These are phyloP conservation scores for Cordyceps cicadae DNA, from an alignment of 2,329 filamentous ascomycete genomes.

Conservation along the genomic window DNA sequence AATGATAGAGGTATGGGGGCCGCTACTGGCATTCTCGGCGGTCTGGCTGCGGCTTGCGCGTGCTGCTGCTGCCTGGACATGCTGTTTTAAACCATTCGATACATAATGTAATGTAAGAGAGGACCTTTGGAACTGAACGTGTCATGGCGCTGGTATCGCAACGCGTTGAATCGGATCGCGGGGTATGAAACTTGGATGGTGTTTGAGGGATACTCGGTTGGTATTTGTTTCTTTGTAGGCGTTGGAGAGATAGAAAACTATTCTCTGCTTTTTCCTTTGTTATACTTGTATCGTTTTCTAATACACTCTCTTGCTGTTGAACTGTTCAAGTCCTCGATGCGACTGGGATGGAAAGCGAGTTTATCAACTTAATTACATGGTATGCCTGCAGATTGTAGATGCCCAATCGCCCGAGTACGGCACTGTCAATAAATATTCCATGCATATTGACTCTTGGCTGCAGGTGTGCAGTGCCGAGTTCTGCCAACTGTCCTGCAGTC, in stretches of 20 bases:
- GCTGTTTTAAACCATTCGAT: conserved; percentile 37
- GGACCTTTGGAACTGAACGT: neutral
- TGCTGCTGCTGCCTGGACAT: conserved; percentile 53
- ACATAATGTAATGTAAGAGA: neutral
- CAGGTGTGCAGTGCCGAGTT: no score
- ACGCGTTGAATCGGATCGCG: neutral
- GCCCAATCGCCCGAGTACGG: no score
- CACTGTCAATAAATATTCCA: no score
- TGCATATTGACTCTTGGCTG: no score
- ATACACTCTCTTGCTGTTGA: neutral
- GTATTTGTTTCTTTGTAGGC: neutral
- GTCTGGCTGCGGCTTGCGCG: conserved; percentile 42
- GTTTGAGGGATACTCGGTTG: neutral
- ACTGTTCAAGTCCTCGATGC: neutral
- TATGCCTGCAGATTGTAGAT: no score
- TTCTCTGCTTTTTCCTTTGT: neutral
- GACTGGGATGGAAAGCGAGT: neutral
- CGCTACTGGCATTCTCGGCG: conserved; percentile 32
- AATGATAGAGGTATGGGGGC: conserved; percentile 19
- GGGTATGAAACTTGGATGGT: neutral
- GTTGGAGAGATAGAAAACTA: neutral
- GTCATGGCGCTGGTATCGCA: neutral
- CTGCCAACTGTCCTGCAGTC: neutral
- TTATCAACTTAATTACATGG: no score
- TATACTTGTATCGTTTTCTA: neutral